Conservation (phyloP, 176 grass and related monocot genomes). For the Triticum aestivum region IWGSC_CS_RefSeq_v2.1 NC_057812.1:559576846-559577345, state of each 20-base stretch:
- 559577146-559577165: not conserved
- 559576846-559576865: too few relatives aligned
- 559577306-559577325: not conserved
- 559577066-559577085: not conserved
- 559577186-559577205: not conserved
- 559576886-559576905: too few relatives aligned
- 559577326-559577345: not conserved
- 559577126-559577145: not conserved
- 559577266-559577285: not conserved
- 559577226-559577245: not conserved
- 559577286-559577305: not conserved
- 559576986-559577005: too few relatives aligned
- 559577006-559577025: not conserved
- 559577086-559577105: not conserved
- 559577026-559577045: not conserved
- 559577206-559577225: not conserved
- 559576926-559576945: too few relatives aligned
- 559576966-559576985: too few relatives aligned
- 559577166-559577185: not conserved
- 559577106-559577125: not conserved
- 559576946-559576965: too few relatives aligned
- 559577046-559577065: not conserved
- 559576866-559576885: too few relatives aligned
- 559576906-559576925: too few relatives aligned
- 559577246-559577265: not conserved